Base-by-base conservation (phyloP, 2,329 filamentous ascomycete species). In the Massarina eburnea region DNA sequence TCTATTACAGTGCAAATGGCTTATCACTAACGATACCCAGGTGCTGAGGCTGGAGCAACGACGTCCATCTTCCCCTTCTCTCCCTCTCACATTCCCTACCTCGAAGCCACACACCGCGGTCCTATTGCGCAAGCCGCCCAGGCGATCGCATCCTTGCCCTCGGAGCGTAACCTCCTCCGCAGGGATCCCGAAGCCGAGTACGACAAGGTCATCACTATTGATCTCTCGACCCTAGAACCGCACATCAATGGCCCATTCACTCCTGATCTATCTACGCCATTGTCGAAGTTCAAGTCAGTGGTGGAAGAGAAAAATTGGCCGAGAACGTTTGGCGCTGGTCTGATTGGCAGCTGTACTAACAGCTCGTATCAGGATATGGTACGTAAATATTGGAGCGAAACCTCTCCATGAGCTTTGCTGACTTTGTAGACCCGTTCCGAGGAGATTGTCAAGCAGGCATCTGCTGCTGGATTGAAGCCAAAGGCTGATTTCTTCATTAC, bases 321-420 rank as follows among this genome's bases (percentile, higher is more conserved):
- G 2, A 82, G 89, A 66, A 90, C 86, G 52, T 86, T 99, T 51
- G 94, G 91, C 10, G 92, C 94, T 20, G 91, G 91, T 41, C 80
- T 99, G 43, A 99, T 99, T 66, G 94, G 94, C 49, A 96, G 91
- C 75, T 99, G 94, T 79, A 99, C 94, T 40, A 99, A 99, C 80
- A 95, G 89, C 71, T 97, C 94, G 2, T 99, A 97, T 71, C 88
- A 96, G 73, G 94, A 99, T 69, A 99, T 99, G 94, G 27, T 30
- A 14, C 12, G 27, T 30, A 30, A 26, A 26, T 30, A 14, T 4
- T 30, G 4, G 27, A 30, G n/a, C n/a, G n/a, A n/a, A n/a, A n/a
- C 24, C 24, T 26, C 7, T 26, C 7, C 7, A 12, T 26, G 24
- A 14, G 27, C 27, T 6, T 14, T 30, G 27, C 27, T 30, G 12